Evolutionary conservation across 75 land plant genomes (phyloP).

Genomic region (Ceratopteris richardii): DNA sequence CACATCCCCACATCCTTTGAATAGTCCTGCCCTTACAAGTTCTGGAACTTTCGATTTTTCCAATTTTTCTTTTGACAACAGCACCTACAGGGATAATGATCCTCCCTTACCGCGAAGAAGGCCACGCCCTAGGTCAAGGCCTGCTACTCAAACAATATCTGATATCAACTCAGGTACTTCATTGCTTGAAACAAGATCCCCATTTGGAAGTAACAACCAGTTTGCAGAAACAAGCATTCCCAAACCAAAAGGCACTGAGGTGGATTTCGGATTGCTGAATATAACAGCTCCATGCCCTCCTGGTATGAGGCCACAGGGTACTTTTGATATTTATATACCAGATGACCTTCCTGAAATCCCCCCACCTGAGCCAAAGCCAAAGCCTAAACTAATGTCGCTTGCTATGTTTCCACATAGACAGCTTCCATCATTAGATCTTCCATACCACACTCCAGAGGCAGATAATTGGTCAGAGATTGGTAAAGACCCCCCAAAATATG

Average conservation of each 20-base stretch:
- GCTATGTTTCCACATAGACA: slow-evolving; percentile 1
- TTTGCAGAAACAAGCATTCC: slow-evolving; percentile 5
- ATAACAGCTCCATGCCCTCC: background rate
- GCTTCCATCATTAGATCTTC: slow-evolving; percentile 1
- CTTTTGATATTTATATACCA: slow-evolving; percentile 2
- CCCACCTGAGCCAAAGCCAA: background rate
- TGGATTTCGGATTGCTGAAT: background rate
- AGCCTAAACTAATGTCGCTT: slow-evolving; percentile 1
- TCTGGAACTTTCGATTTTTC: slow-evolving; percentile 1
- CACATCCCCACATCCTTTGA: background rate
- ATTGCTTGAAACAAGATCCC: background rate
- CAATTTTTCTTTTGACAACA: slow-evolving; percentile 3
- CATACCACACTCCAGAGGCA: slow-evolving; percentile 6
- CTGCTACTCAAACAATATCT: background rate
- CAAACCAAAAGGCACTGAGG: background rate
- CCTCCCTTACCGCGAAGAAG: slow-evolving; percentile 5
- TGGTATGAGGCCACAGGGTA: slow-evolving; percentile 2
- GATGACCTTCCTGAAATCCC: background rate
- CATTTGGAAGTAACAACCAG: slow-evolving; percentile 5
- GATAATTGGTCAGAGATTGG: slow-evolving; percentile 8
- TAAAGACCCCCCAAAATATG: slow-evolving; percentile 3
- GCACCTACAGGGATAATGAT: background rate
- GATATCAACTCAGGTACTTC: background rate
- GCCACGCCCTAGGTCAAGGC: slow-evolving; percentile 1
- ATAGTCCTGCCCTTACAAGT: background rate